Base-by-base conservation (phyloP, 1,139 yeast genomes). In the Kazachstania sp. region DNA sequence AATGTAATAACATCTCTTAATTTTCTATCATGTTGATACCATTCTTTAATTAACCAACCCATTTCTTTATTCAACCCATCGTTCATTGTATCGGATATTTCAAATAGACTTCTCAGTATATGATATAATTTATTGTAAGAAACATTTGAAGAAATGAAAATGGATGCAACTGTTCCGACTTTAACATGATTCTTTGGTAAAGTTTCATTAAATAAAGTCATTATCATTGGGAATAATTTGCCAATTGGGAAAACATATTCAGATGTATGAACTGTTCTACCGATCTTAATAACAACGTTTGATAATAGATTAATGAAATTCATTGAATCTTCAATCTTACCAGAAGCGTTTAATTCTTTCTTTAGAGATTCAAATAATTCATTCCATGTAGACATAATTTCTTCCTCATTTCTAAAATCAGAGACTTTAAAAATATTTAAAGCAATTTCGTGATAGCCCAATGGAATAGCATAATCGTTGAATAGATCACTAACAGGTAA, bases 161-260 rank as follows among this genome's bases (percentile, higher is more conserved):
- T 77, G 50, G 87, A 88, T 8, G 82, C 78, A 34, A 72, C 72
- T 66, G 77, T 73, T 20, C 86, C 86, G 1, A 63, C 56, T 20
- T 69, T 74, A 47, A 72, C 71, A 58, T 73, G 61, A 55, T 71
- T 64, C 56, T 74, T 67, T 47, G 72, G 66, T 39, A 67, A 59
- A 30, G 55, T 54, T 39, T 61, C 61, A 47, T 60, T 55, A 46
- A 68, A 63, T 39, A 68, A 49, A 30, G 58, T 56, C 37, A 70
- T 61, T 16, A 73, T 64, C 42, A 83, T 71, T 49, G 86, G 83
- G 53, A 86, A 71, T 49, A 88, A 70, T 52, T 80, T 83, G 52
- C 79, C 81, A 15, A 86, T 72, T 9, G 97, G 95, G 71, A 90
- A 87, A 1, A 88, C 86, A 60, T 80, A 74, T 57, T 88, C 96